phyloP scores from a whole-genome alignment of 495 filamentous ascomycete species.

The Parathielavia appendiculata region DNA sequence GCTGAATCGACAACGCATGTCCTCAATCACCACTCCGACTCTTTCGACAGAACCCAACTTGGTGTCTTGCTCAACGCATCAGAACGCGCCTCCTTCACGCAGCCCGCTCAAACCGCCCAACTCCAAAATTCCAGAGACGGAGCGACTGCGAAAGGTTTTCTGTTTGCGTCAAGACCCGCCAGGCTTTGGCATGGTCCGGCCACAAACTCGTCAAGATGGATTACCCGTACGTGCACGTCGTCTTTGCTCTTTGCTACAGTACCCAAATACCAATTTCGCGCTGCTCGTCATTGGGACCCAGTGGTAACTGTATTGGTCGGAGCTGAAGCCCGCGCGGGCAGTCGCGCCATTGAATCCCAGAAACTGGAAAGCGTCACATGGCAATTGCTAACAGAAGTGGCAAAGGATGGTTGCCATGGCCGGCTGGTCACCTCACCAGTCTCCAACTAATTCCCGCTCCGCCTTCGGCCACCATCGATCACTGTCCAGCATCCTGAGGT shows the following conservation, averaged over 20 bases:
- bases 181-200: conserved; percentile 33
- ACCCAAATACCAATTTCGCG: not conserved
- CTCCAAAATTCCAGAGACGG: not conserved
- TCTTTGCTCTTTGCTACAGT: not conserved
- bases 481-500: conserved; percentile 41
- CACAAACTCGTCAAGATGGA: conserved; percentile 24
- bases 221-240: conserved; percentile 27
- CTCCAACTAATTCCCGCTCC: conserved; percentile 30
- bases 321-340: not conserved
- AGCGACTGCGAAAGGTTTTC: conserved; percentile 6
- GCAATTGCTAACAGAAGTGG: conserved; percentile 32
- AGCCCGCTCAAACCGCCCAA: not conserved
- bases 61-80: not conserved
- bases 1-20: not conserved
- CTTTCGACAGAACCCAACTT: not conserved
- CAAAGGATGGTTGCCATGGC: conserved; percentile 47
- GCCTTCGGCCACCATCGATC: conserved; percentile 47
- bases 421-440: conserved; percentile 47
- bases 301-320: not conserved
- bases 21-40: not conserved
- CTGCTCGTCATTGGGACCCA: not conserved
- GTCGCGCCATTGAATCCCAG: not conserved
- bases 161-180: conserved; percentile 29
- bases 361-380: conserved; percentile 20
- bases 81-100: not conserved